These are phyloP conservation scores for Aureobasidium subglaciale DNA, from an alignment of 2,329 filamentous ascomycete species.

Conservation along the genomic window DNA sequence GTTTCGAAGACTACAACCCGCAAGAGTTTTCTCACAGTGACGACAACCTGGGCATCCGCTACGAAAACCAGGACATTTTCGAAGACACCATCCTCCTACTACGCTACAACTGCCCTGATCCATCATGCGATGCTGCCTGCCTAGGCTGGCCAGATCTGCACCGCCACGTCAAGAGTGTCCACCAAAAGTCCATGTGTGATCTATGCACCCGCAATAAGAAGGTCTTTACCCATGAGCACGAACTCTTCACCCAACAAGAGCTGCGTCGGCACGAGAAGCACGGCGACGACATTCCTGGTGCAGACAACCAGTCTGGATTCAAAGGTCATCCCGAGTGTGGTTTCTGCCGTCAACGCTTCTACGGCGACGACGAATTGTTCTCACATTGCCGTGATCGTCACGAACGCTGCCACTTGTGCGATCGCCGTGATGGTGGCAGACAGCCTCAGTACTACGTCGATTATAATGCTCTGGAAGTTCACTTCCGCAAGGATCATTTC, in stretches of 20 bases:
- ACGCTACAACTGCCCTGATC: slow-evolving; percentile 89
- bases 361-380: slow-evolving; percentile 92
- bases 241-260: slow-evolving; percentile 75
- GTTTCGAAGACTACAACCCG: slow-evolving; percentile 73
- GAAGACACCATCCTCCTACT: slow-evolving; percentile 84
- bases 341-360: slow-evolving; percentile 88
- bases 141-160: slow-evolving; percentile 72
- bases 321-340: slow-evolving; percentile 90
- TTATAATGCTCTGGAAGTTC: slow-evolving; percentile 76
- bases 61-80: slow-evolving; percentile 80
- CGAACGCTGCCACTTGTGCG: slow-evolving; percentile 91
- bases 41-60: slow-evolving; percentile 82
- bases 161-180: slow-evolving; percentile 71
- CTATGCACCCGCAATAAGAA: slow-evolving; percentile 92
- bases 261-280: slow-evolving; percentile 81
- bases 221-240: slow-evolving; percentile 96
- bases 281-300: slow-evolving; percentile 85
- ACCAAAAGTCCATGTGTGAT: slow-evolving; percentile 85
- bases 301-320: slow-evolving; percentile 88
- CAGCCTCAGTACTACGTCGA: slow-evolving; percentile 87
- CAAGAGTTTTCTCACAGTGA: slow-evolving; percentile 71
- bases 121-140: slow-evolving; percentile 76
- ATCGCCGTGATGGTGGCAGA: slow-evolving; percentile 55
- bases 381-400: slow-evolving; percentile 89
- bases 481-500: slow-evolving; percentile 84